phyloP scores from a whole-genome alignment of 73 alveolate genomes.

The Paramecium pentaurelia region DNA sequence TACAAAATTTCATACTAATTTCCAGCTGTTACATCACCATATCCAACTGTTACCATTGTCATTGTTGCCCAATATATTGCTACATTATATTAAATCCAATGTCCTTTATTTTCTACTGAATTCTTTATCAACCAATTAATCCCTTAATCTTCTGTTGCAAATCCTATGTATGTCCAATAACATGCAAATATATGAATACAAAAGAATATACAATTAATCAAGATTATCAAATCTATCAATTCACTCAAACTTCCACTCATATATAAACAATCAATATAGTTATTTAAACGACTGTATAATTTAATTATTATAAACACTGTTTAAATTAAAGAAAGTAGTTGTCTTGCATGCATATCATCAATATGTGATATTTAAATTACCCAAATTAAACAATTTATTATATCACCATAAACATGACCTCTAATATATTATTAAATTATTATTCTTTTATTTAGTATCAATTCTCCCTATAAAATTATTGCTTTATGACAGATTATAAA shows the following conservation, averaged over 20 bases:
- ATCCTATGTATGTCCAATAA: neutral
- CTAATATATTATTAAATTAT: neutral
- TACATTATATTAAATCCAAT: neutral
- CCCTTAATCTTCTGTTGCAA: neutral
- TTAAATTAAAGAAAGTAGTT: neutral
- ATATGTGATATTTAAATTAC: neutral
- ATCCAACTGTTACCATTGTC: conserved; percentile 13
- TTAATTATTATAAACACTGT: neutral
- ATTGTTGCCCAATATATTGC: neutral
- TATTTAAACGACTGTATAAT: neutral
- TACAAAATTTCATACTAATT: neutral
- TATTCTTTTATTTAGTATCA: neutral
- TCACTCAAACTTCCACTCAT: neutral
- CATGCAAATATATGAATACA: neutral
- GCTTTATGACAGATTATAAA: neutral
- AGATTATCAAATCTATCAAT: neutral
- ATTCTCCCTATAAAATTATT: neutral
- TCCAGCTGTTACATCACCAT: conserved; percentile 5
- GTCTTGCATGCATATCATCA: neutral
- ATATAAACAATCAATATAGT: neutral
- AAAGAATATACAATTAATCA: neutral
- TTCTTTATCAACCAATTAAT: neutral
- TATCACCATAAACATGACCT: neutral
- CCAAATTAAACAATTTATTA: neutral
- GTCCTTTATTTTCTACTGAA: neutral